phyloP scores from a whole-genome alignment of 1,284 basidiomycete species.

The Acaromyces ingoldii region DNA sequence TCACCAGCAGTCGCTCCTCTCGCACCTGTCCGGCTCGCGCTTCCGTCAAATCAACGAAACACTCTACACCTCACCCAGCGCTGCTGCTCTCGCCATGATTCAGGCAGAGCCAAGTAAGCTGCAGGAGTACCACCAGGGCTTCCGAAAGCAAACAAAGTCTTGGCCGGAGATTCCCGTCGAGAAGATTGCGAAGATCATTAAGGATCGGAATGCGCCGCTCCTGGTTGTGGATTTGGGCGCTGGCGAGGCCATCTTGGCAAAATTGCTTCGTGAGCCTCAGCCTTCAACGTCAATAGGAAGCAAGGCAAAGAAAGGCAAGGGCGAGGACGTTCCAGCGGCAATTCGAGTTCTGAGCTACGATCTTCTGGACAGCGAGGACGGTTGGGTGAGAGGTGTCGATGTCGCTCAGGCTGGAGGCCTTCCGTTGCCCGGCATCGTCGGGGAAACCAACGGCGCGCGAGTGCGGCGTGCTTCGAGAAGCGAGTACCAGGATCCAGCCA shows the following conservation, averaged over 20 bases:
- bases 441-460: background rate
- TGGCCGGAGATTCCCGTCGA: conserved; percentile 51
- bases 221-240: conserved; percentile 91
- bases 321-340: conserved; percentile 54
- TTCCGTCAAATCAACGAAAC: conserved; percentile 51
- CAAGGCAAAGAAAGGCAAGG: background rate
- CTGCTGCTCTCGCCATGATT: conserved; percentile 35
- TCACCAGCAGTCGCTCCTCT: conserved; percentile 19
- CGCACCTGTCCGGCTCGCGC: conserved; percentile 44
- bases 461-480: background rate
- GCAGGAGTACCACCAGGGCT: conserved; percentile 48
- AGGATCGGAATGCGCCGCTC: background rate
- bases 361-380: conserved; percentile 69
- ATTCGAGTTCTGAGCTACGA: conserved; percentile 61
- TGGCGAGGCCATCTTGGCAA: conserved; percentile 85
- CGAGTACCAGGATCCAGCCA: conserved; percentile 52
- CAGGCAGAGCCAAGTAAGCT: conserved; percentile 34
- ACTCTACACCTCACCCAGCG: conserved; percentile 42
- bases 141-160: conserved; percentile 42
- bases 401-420: conserved; percentile 25
- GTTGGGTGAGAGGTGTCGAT: conserved; percentile 52
- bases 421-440: conserved; percentile 24
- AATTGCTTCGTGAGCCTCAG: conserved; percentile 22
- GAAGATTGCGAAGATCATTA: conserved; percentile 30
- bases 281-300: too few species aligned